Evolutionary conservation across 2,329 filamentous ascomycete genomes (phyloP).

Genomic region (Blumeria hordei): DNA sequence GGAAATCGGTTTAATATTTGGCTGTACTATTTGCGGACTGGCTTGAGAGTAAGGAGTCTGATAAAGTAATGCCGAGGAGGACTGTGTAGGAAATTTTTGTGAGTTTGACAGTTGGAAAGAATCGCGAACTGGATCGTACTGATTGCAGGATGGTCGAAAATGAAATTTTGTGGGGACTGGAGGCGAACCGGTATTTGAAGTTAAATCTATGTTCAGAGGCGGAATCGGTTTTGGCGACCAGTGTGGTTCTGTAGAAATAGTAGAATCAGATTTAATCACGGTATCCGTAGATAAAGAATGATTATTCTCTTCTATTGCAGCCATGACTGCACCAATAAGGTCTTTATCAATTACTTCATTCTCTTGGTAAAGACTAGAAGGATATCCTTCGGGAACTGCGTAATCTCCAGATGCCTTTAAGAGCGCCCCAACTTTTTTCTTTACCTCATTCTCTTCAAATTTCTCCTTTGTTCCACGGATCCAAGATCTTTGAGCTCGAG

Average conservation of each 20-base stretch:
- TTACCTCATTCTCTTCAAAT: background rate
- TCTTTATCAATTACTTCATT: background rate
- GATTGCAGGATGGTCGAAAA: constrained; percentile 1
- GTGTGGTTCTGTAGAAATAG: too few species aligned
- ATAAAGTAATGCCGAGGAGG: background rate
- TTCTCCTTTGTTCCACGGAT: background rate
- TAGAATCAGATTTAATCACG: too few species aligned
- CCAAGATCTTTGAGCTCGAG: constrained; percentile 1
- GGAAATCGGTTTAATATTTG: background rate
- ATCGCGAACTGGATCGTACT: constrained; percentile 10
- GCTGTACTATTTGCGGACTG: background rate
- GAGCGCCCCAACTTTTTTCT: background rate
- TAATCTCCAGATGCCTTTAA: background rate
- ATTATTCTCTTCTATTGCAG: background rate
- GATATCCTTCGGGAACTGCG: background rate
- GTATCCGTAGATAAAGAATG: too few species aligned
- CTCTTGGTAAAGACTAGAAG: background rate
- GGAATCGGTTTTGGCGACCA: too few species aligned
- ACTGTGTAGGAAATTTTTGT: background rate
- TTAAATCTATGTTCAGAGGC: background rate
- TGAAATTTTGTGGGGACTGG: background rate
- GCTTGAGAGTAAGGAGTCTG: background rate
- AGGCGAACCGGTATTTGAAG: background rate
- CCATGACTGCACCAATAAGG: background rate
- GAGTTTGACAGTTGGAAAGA: constrained; percentile 3